Evolutionary conservation across 2,329 filamentous ascomycete genomes (phyloP), one percentile per base, ranked within the genome.

Genomic region (Ophiostoma pallidulum): DNA sequence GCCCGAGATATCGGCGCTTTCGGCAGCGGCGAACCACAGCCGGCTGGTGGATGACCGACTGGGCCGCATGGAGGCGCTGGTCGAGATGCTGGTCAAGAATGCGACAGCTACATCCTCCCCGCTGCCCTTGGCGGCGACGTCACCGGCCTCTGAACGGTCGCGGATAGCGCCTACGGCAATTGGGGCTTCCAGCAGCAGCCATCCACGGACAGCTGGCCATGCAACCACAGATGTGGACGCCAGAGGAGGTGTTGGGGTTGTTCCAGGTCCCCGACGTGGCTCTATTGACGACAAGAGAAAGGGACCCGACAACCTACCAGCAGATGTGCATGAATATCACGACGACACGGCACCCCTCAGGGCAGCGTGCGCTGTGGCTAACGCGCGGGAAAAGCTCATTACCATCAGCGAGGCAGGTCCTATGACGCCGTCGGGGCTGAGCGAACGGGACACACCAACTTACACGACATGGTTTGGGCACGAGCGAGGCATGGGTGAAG

Each of bases 61-160:
- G 10, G 56, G 57, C 3, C 60, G 64, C 5, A 58, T 69, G 19
- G 68, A 70, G 40, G 59, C 58, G 0, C 42, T 67, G 6, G 56
- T 67, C 12, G 48, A 49, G 38, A 50, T 43, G 28, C 48, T 54
- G 8, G 43, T 51, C 2, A 28, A 47, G 16, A 47, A 37, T 6
- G 33, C 32, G 6, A 28, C 24, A 10, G n/a, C n/a, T n/a, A 18
- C 8, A 37, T 18, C 9, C 4, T 12, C 9, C 9, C 29, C 9
- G 29, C 12, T 32, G 29, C 29, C n/a, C n/a, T n/a, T 28, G 24
- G 24, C 10, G 24, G 24, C 24, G 6, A 6, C 24, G 24, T 28
- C 24, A 6, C 24, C 24, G 6, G 24, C 24, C 5, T 28, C 24
- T 5, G 24, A 28, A 10, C 24, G 24, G 24, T 28, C 24, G 6